Evolutionary conservation across 768 basidiomycete genomes (phyloP).

Genomic region (Boletus pseudo-olivaceus): DNA sequence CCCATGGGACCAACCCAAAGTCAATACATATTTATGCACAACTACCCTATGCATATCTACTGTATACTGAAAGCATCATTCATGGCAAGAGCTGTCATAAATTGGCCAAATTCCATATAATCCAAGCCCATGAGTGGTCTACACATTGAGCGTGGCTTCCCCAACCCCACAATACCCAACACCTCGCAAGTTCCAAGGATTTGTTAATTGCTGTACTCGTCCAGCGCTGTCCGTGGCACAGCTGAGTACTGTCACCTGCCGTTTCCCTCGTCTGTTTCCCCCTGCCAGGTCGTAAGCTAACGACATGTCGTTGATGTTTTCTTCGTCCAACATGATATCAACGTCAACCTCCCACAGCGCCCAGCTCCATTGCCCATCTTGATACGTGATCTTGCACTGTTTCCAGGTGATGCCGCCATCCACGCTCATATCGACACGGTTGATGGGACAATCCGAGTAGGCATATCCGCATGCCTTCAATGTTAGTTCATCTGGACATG

Average conservation of each 20-base stretch:
- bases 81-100: too few species aligned
- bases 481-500: conserved; percentile 22
- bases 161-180: conserved; percentile 44
- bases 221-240: conserved; percentile 53
- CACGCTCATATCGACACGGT: conserved; percentile 46
- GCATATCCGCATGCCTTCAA: conserved; percentile 53
- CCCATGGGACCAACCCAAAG: too few species aligned
- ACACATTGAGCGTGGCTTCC: conserved; percentile 8
- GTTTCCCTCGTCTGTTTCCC: conserved; percentile 10
- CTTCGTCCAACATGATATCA: conserved; percentile 24
- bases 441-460: conserved; percentile 45
- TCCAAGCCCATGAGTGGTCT: not conserved
- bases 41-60: too few species aligned
- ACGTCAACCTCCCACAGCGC: conserved; percentile 61
- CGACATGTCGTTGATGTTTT: conserved; percentile 14
- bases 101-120: too few species aligned
- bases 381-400: conserved; percentile 51
- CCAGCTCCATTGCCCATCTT: conserved; percentile 71
- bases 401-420: conserved; percentile 54
- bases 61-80: too few species aligned
- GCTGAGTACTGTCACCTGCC: conserved; percentile 33
- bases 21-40: too few species aligned
- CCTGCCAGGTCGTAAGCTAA: not conserved
- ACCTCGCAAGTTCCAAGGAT: conserved; percentile 64
- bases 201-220: conserved; percentile 45